Evolutionary conservation across 2,329 filamentous ascomycete genomes (phyloP), one percentile per base, ranked within the genome.

Genomic region (Calcarisporium arbuscula): DNA sequence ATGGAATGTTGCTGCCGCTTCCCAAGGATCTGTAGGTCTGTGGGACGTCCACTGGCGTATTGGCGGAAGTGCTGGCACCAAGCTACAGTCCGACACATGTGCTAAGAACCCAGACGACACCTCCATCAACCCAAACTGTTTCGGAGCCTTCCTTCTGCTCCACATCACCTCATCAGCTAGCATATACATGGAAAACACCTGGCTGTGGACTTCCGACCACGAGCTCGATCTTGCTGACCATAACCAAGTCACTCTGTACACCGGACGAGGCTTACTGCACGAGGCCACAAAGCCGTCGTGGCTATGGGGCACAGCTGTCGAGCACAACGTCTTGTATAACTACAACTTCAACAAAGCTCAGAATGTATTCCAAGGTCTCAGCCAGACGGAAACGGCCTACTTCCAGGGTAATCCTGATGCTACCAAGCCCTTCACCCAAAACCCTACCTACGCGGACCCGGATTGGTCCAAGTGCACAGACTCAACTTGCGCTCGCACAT

Each of bases 161-260:
- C 69, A 71, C 41, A 30, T 74, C 6, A 72, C 67, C 0, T 19
- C 46, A 0, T 30, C 54, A 16, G 57, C 64, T 27, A 72, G 68
- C 15, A 72, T 68, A 7, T 68, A 68, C 38, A 44, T 68, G 20
- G 62, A 69, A 42, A 68, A 73, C 43, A 56, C 65, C 38, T 83
- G 78, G 77, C 71, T 76, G 44, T 85, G 78, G 80, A 73, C 77
- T 11, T 72, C 79, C 2, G 80, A 85, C 49, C 80, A 85, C 54
- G 80, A 85, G 45, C 19, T 51, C 0, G 48, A 54, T 15, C 34
- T 27, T 8, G 21, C 47, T 43, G 40, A 41, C 5, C 38, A 43
- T n/a, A 40, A 34, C 0, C 42, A 53, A 26, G 54, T 66, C 37
- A 46, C 46, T 15, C 43, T 65, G 21, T 65, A 57, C 35, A 49